Base-by-base conservation (phyloP, 2,329 filamentous ascomycete genomes). In the Ophiocordyceps unilateralis region DNA sequence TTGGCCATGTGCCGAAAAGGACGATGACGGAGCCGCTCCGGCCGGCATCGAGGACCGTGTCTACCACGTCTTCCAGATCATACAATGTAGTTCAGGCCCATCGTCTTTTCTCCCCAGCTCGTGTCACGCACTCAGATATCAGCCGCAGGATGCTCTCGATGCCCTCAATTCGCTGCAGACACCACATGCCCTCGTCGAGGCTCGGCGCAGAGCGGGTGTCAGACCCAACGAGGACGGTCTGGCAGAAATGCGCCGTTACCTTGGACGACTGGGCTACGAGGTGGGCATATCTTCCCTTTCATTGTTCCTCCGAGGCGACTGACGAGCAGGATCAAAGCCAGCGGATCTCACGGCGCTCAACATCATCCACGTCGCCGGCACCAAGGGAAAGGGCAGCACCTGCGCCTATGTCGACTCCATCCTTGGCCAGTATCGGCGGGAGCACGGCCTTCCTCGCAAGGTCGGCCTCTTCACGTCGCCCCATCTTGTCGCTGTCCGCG, bases 121-220 rank as follows among this genome's bases (percentile, higher is more conserved):
- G n/a, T n/a, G n/a, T n/a, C n/a, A n/a, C n/a, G 17, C 32, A 9
- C 5, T 26, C 32, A 19, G 17, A 36, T 17, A 19, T 36, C 32
- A 36, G n/a, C n/a, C n/a, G 2, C 50, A 93, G 86, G 86, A 91
- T 58, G 91, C 89, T 40, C 78, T 96, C 48, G 69, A 78, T 51
- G 77, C 83, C 34, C 74, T 96, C 55, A 96, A 96, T 61, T 82
- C 84, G 39, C 76, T 96, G 41, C 91, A 98, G 61, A 86, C 83
- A 37, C 93, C 93, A 42, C 89, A 81, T 57, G 75, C 81, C 41
- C 73, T 86, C 42, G 74, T 95, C 17, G 78, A 93, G 57, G 78
- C 81, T 41, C 78, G 91, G 42, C 73, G 78, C 43, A 83, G 83
- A 57, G 81, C 81, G 17, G 83, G 85, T 19, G 66, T 78, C 48